Conservation (phyloP, 768 basidiomycete genomes). For the Pulveroboletus ravenelii region DNA sequence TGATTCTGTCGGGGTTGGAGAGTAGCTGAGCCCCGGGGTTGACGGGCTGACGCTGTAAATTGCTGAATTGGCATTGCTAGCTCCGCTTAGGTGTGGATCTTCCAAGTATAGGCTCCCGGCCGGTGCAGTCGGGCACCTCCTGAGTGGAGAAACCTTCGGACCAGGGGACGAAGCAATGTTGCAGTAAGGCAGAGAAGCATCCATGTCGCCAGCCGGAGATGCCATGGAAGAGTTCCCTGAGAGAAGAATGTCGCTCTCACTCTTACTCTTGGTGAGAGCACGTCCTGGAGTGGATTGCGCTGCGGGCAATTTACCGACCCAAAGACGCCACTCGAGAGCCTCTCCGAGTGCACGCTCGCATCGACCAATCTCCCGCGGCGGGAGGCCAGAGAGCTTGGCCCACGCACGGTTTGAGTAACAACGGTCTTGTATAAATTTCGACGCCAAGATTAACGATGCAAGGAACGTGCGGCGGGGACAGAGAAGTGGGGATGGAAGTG, state of each 20-base stretch:
- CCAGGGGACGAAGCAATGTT: conserved; percentile 12
- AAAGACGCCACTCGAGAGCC: conserved; percentile 86
- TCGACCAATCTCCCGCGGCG: conserved; percentile 77
- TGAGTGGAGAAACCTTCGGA: conserved; percentile 26
- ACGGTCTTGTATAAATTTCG: conserved; percentile 90
- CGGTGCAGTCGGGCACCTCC: conserved; percentile 42
- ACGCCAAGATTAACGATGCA: conserved; percentile 81
- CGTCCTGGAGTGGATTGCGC: conserved; percentile 33
- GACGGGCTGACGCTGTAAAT: conserved; percentile 36
- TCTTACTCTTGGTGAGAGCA: conserved; percentile 45
- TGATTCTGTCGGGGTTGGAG: conserved; percentile 57
- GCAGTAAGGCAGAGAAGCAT: neutral
- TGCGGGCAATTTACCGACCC: conserved; percentile 72
- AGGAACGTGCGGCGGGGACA: conserved; percentile 89
- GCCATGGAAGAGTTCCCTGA: neutral
- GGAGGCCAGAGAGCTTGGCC: conserved; percentile 89
- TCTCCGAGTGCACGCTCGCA: conserved; percentile 87
- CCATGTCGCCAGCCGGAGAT: neutral
- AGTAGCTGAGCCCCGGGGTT: conserved; percentile 55
- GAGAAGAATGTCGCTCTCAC: conserved; percentile 39
- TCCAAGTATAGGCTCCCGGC: conserved; percentile 27
- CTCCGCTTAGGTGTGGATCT: conserved; percentile 3
- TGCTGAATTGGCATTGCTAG: conserved; percentile 23
- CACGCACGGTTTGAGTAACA: conserved; percentile 93
- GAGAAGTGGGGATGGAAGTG: conserved; percentile 73